Conservation (phyloP, 2,329 filamentous ascomycete genomes). For the Botrytis tulipae region DNA sequence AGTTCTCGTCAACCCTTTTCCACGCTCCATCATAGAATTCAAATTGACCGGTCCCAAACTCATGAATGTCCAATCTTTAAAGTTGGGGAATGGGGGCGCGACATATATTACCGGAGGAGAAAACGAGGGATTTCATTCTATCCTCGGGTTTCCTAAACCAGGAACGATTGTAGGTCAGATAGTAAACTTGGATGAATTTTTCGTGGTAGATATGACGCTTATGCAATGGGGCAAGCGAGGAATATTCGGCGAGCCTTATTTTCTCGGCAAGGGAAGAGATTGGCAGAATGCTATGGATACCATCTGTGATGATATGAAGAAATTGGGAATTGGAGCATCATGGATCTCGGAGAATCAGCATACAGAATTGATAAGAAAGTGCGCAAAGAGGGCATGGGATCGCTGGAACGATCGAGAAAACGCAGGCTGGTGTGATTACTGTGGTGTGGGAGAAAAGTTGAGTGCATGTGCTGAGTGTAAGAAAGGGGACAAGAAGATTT, state of each 20-base stretch:
- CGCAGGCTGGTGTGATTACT: neutral
- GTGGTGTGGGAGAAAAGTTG: neutral
- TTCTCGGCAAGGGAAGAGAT: neutral
- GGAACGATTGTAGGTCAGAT: neutral
- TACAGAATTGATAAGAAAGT: neutral
- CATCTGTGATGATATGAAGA: conserved; percentile 3
- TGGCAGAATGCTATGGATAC: neutral
- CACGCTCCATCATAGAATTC: neutral
- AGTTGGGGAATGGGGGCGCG: neutral
- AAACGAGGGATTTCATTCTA: neutral
- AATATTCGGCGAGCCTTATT: conserved; percentile 11
- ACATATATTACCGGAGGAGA: neutral
- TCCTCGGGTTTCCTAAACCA: neutral
- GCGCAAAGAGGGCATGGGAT: neutral
- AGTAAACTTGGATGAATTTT: neutral
- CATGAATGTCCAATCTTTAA: neutral
- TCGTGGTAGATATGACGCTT: neutral
- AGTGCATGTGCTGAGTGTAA: neutral
- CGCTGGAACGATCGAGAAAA: neutral
- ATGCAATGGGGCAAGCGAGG: conserved; percentile 17
- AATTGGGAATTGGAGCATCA: neutral
- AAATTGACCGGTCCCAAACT: neutral
- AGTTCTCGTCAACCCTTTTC: neutral
- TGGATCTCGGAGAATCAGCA: neutral
- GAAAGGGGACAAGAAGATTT: neutral